Evolutionary conservation across 2,329 filamentous ascomycete species (phyloP), one percentile per base, ranked within the genome.

Genomic region (Stagonosporopsis cucurbitacearum): DNA sequence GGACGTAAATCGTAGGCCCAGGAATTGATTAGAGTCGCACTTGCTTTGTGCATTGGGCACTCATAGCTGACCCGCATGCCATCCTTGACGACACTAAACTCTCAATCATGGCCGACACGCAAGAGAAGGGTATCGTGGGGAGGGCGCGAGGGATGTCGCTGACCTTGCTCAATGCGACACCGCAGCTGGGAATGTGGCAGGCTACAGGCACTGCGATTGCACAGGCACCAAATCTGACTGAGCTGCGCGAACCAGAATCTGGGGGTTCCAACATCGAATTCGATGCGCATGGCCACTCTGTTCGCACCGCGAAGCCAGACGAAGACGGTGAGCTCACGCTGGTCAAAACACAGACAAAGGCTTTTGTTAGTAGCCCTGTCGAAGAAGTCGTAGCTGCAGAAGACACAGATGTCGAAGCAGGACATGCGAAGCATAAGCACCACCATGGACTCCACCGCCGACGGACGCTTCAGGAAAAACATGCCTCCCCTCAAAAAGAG

Each of bases 121-220:
- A 58, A 45, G 36, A 55, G 45, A 57, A 50, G 41, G 50, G 52
- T 20, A 44, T 64, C 19, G 19, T 60, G 22, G 59, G 62, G 17
- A 57, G 62, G 19, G 59, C 62, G 7, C 70, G 72, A 17, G 57
- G 69, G 19, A 66, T 67, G 15, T 74, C 72, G 19, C 52, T 71
- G 30, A 72, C 67, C 50, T 49, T 72, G 30, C 67, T 74, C 44
- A 71, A 77, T 32, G 64, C 70, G 17, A 58, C 73, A 42, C 67
- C 72, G 2, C 76, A 76, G 19, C 65, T 70, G 3, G 76, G 77
- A 45, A 75, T 77, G 68, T 76, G 74, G 75, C 75, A 78, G 19
- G 78, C 78, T 1, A 76, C 77, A 1, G 78, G 73, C 17, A 70
- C 63, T 12, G 70, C 71, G 0, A 76, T 74, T 12, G 68, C 76